These are phyloP conservation scores for Collybia nuda DNA, from an alignment of 768 basidiomycete genomes.

Conservation along the genomic window DNA sequence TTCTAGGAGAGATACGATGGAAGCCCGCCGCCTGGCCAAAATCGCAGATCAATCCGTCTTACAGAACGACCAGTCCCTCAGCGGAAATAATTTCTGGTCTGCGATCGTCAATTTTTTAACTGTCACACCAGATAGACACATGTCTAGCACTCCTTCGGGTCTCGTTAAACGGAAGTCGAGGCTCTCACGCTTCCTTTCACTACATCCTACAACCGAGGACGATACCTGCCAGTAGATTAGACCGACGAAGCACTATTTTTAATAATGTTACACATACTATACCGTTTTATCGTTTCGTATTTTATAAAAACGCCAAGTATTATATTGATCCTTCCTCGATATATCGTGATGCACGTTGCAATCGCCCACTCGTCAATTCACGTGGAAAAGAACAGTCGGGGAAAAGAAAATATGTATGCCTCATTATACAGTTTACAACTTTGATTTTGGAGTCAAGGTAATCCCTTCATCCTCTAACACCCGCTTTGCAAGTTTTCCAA, in stretches of 20 bases:
- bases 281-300: not conserved
- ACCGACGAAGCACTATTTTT: too few species aligned
- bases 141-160: not conserved
- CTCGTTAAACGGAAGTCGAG: not conserved
- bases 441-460: constrained; percentile 24
- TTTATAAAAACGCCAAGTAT: too few species aligned
- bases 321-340: too few species aligned
- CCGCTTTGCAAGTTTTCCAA: constrained; percentile 63
- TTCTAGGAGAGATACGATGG: constrained; percentile 81
- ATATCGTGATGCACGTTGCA: too few species aligned
- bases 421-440: constrained; percentile 20
- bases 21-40: constrained; percentile 70
- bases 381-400: too few species aligned
- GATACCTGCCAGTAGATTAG: not conserved
- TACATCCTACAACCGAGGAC: not conserved
- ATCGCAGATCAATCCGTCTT: constrained; percentile 69
- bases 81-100: constrained; percentile 73
- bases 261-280: not conserved
- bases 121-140: constrained; percentile 42
- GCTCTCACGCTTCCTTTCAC: not conserved
- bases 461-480: constrained; percentile 58
- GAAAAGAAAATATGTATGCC: not conserved
- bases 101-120: constrained; percentile 66
- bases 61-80: constrained; percentile 56
- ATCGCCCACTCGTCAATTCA: too few species aligned